phyloP scores from a whole-genome alignment of 768 basidiomycete species.

The Tylopilus sp. region DNA sequence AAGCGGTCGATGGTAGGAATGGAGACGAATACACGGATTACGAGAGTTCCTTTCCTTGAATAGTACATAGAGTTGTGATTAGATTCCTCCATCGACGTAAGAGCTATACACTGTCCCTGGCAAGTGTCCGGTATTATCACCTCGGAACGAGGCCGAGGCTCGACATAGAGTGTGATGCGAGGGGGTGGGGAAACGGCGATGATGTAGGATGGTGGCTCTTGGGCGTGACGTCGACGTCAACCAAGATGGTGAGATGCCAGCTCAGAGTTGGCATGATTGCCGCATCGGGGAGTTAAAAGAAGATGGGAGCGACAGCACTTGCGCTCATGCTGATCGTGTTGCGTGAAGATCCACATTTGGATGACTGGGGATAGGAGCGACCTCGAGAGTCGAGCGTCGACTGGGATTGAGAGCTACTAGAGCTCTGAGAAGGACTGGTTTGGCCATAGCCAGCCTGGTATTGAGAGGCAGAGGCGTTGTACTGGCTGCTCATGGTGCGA shows the following conservation, averaged over 20 bases:
- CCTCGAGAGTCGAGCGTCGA: conserved; percentile 18
- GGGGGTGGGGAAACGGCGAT: background rate
- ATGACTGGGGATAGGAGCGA: conserved; percentile 24
- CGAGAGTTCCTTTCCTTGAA: conserved; percentile 15
- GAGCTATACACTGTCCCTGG: conserved; percentile 4
- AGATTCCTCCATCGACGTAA: conserved; percentile 7
- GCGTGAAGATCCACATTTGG: conserved; percentile 21
- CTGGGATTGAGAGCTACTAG: conserved; percentile 17
- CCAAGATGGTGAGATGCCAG: background rate
- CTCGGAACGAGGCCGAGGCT: conserved; percentile 5
- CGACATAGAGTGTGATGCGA: background rate
- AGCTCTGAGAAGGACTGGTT: conserved; percentile 19
- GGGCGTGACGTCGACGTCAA: conserved; percentile 3
- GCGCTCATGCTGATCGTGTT: conserved; percentile 50
- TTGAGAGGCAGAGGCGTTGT: conserved; percentile 16
- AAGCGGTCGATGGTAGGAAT: conserved; percentile 1
- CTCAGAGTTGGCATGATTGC: no score
- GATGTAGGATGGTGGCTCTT: background rate
- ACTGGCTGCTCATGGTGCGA: conserved; percentile 27
- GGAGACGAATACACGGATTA: conserved; percentile 15
- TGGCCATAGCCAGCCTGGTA: conserved; percentile 15
- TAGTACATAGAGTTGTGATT: conserved; percentile 10
- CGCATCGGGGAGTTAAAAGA: conserved; percentile 45
- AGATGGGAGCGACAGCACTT: conserved; percentile 49
- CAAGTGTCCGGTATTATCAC: conserved; percentile 5